Percentiles rank a stretch among this genome's conserved stretches.
Evolutionary conservation across 2,329 filamentous ascomycete genomes (phyloP).

Genomic region (Sclerotinia trifoliorum): DNA sequence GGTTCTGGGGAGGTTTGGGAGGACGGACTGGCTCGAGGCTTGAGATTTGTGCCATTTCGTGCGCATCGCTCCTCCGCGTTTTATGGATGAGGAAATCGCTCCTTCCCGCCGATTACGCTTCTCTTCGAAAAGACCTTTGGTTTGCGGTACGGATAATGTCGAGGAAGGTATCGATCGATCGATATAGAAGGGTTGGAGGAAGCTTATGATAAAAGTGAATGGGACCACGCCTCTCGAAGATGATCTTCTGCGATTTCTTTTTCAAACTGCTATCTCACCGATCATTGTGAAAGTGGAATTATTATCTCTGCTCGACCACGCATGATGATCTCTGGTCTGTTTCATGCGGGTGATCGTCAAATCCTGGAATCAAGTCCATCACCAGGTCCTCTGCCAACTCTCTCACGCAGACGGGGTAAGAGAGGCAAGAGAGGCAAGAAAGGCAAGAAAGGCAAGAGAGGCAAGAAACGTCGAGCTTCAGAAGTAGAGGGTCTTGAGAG

Average conservation of each 20-base stretch:
- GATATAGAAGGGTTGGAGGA: neutral
- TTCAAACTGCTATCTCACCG: neutral
- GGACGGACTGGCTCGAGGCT: too few relatives aligned
- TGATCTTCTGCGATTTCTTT: neutral
- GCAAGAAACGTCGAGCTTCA: slow-evolving; percentile 13
- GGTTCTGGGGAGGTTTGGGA: slow-evolving; percentile 9
- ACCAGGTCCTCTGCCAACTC: neutral
- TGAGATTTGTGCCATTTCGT: neutral
- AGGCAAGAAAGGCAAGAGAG: neutral
- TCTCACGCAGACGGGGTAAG: neutral
- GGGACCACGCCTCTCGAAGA: neutral
- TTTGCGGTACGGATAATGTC: neutral
- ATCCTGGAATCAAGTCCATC: neutral
- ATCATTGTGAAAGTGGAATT: neutral
- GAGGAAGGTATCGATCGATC: neutral
- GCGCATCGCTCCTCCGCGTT: slow-evolving; percentile 8
- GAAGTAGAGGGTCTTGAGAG: neutral
- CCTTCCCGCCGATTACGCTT: neutral
- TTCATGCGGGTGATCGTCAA: neutral
- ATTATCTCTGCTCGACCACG: neutral
- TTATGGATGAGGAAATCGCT: neutral
- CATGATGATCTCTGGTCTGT: neutral
- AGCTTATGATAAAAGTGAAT: neutral
- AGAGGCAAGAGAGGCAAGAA: slow-evolving; percentile 3
- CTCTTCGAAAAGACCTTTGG: neutral